Base-by-base conservation (phyloP, 768 basidiomycete species). In the Kwoniella sp. region DNA sequence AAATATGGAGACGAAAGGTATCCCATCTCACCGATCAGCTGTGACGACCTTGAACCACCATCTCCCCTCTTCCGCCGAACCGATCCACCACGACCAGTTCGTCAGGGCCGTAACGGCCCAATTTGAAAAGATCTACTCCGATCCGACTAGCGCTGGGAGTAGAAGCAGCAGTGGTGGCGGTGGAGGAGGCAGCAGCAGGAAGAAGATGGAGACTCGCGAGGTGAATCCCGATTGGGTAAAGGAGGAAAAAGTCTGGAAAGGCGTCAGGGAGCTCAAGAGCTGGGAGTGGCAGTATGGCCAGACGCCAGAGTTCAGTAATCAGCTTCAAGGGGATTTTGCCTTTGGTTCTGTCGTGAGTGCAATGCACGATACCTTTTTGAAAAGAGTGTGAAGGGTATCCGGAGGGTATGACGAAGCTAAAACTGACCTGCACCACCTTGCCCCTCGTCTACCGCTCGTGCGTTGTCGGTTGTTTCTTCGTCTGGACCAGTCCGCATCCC, bases 251-350 rank as follows among this genome's bases (percentile, higher is more conserved):
- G 89, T 96, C 20, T 83, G 81, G 63, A 79, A 84, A 28, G 90
- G 90, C 7, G 88, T 91, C 79, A 80, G 82, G 0, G 92, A 95
- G 76, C 83, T 99, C 57, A 85, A 83, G 71, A 92, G 85, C 34
- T 97, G 96, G 96, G 86, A 91, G 23, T 98, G 94, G 93, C 83
- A 86, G 15, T 96, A 87, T 73, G 95, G 94, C 0, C 91, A 94
- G 75, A 95, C 94, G 0, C 93, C 94, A 47, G 90, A 95, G 75
- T 98, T 99, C 77, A 89, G 87, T 7, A 90, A 91, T 73, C 83
- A 82, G 2, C 47, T 87, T 5, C 53, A 77, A 30, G 78, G 75
- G 4, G 60, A 68, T 20, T 83, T 86, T 51, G 52, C 73, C 15
- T 84, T 84, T 78, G 84, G 83, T 11, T 58, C 73, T 4, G 61